These are phyloP conservation scores for Suillus brevipes DNA, from an alignment of 768 basidiomycete species.

Conservation along the genomic window DNA sequence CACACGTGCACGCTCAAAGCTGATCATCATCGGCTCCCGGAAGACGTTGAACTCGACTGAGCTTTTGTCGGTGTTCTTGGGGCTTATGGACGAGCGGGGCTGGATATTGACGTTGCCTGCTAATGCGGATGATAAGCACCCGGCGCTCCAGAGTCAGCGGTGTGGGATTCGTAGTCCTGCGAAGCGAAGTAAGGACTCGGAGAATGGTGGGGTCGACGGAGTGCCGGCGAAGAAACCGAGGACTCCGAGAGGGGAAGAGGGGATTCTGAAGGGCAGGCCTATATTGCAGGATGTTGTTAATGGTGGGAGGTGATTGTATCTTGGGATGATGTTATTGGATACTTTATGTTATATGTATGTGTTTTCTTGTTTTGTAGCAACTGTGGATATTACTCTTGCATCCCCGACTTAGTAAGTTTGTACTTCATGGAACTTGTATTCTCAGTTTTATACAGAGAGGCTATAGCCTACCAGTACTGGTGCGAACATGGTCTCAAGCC, in stretches of 20 bases:
- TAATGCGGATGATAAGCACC: constrained; percentile 56
- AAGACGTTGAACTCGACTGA: constrained; percentile 65
- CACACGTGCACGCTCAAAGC: constrained; percentile 87
- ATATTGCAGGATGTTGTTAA: constrained; percentile 63
- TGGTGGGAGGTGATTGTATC: constrained; percentile 28
- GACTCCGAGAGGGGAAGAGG: constrained; percentile 34
- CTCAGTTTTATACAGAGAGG: no score
- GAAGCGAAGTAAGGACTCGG: constrained; percentile 13
- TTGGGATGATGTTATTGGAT: constrained; percentile 43
- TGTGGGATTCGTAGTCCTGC: constrained; percentile 10
- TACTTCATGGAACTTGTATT: no score
- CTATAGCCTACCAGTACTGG: no score
- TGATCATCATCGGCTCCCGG: constrained; percentile 88
- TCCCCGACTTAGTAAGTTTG: no score
- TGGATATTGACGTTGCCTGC: constrained; percentile 71
- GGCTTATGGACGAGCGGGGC: constrained; percentile 63
- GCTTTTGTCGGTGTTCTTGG: constrained; percentile 73
- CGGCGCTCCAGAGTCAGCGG: constrained; percentile 30
- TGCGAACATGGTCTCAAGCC: no score
- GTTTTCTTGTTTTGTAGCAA: neutral
- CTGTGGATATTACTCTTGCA: neutral
- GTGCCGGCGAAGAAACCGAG: constrained; percentile 39
- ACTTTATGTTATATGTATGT: neutral
- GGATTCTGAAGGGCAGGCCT: constrained; percentile 55
- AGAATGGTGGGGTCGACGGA: constrained; percentile 10